Conservation (phyloP, 2,329 filamentous ascomycete species). For the Sarocladium brachiariae region DNA sequence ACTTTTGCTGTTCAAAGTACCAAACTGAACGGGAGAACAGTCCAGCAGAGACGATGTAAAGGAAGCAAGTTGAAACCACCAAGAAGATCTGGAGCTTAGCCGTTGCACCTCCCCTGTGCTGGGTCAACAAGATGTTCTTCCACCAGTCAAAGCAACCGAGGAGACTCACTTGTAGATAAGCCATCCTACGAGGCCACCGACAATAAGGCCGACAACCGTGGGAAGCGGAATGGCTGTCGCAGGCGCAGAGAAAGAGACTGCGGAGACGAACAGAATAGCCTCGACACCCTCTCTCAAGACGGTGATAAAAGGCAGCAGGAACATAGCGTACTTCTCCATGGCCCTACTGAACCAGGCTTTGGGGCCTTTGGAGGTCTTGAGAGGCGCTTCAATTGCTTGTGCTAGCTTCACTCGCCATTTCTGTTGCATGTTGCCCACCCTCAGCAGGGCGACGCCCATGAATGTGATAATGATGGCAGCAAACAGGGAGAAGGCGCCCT, state of each 20-base stretch:
- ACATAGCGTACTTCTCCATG: constrained; percentile 77
- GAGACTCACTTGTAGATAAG: constrained; percentile 66
- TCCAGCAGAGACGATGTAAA: constrained; percentile 79
- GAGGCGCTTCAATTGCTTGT: constrained; percentile 53
- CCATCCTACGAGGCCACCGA: constrained; percentile 62
- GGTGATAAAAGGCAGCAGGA: constrained; percentile 78
- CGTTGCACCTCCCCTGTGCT: constrained; percentile 32
- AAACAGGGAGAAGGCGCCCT: constrained; percentile 69
- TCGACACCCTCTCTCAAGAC: constrained; percentile 83
- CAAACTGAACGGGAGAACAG: constrained; percentile 73
- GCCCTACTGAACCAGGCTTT: constrained; percentile 30
- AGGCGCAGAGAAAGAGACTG: constrained; percentile 70
- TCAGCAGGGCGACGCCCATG: constrained; percentile 73
- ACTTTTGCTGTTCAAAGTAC: constrained; percentile 64
- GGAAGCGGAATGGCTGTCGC: constrained; percentile 72
- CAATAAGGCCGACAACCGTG: constrained; percentile 63
- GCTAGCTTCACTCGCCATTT: constrained; percentile 85
- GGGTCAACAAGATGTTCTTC: background rate
- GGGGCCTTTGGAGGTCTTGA: constrained; percentile 18
- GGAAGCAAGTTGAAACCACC: constrained; percentile 72
- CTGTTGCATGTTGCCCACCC: constrained; percentile 74
- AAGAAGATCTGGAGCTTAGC: constrained; percentile 62
- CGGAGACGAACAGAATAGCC: constrained; percentile 78
- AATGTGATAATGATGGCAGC: constrained; percentile 74
- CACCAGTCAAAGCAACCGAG: background rate